phyloP scores from a whole-genome alignment of 1,284 basidiomycete genomes.

The Cronartium quercuum region DNA sequence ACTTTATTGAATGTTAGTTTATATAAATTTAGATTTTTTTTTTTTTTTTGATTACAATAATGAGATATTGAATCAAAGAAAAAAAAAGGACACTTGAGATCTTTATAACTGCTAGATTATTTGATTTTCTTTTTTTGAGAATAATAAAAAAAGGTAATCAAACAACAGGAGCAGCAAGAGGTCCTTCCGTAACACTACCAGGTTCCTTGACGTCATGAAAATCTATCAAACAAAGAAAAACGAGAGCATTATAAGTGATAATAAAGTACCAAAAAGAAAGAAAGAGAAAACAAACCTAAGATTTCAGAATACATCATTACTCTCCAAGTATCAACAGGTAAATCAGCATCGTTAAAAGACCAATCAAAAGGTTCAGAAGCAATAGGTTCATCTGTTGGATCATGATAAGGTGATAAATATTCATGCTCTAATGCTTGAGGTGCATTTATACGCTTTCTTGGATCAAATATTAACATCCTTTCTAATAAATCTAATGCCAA shows the following conservation, averaged over 20 bases:
- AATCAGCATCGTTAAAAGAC: constrained; percentile 99
- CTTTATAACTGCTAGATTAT: neutral
- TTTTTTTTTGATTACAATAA: neutral
- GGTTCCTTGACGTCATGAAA: constrained; percentile 36
- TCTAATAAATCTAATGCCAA: constrained; percentile 89
- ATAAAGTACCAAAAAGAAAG: neutral
- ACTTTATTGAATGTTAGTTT: neutral
- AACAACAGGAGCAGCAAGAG: neutral
- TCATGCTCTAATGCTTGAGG: constrained; percentile 83
- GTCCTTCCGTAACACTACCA: neutral
- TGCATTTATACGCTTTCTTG: constrained; percentile 90
- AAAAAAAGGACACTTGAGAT: neutral
- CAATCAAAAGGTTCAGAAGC: constrained; percentile 95
- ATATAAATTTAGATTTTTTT: neutral
- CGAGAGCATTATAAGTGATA: neutral
- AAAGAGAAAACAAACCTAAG: constrained; percentile 43
- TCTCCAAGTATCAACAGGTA: constrained; percentile 98
- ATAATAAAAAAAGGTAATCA: neutral
- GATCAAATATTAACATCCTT: constrained; percentile 99
- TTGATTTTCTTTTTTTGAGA: neutral
- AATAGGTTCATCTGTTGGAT: constrained; percentile 94
- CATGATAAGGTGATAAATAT: constrained; percentile 96
- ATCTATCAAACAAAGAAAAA: neutral
- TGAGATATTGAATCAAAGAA: neutral
- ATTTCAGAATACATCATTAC: constrained; percentile 57